Percentiles rank a stretch among this genome's conserved stretches.
These are phyloP conservation scores for Podospora comata DNA, from an alignment of 495 filamentous ascomycete species.

Conservation along the genomic window DNA sequence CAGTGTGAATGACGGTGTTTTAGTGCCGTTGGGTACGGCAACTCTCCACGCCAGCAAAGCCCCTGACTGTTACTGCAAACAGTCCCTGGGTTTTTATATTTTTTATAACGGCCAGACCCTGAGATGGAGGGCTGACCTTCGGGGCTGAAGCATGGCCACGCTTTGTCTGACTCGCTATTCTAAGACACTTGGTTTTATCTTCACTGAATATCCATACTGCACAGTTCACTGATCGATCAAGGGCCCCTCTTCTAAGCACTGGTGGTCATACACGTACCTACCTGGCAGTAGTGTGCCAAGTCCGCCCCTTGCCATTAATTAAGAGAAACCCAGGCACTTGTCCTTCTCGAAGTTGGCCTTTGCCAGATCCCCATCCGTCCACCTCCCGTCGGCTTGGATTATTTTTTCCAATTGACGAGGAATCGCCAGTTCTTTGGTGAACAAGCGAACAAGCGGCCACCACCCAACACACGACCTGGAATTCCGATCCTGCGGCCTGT, in stretches of 20 bases:
- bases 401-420: constrained; percentile 15
- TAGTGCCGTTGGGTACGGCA: neutral
- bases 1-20: neutral
- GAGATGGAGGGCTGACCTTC: neutral
- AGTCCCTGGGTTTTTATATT: neutral
- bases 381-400: neutral
- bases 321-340: constrained; percentile 14
- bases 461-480: neutral
- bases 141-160: constrained; percentile 2
- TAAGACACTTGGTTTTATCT: neutral
- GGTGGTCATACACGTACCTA: neutral
- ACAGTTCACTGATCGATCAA: neutral
- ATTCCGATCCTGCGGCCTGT: neutral
- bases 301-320: constrained; percentile 24
- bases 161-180: constrained; percentile 5
- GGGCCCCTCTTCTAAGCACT: neutral
- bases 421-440: constrained; percentile 1
- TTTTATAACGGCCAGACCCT: constrained; percentile 11
- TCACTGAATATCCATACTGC: neutral
- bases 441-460: neutral
- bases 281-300: neutral
- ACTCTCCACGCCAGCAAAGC: neutral
- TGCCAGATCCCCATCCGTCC: constrained; percentile 11
- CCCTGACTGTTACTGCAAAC: constrained; percentile 9
- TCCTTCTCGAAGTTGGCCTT: constrained; percentile 15